Evolutionary conservation across 192 early-diverging fungal species (phyloP).

Genomic region (Coemansia sp.): DNA sequence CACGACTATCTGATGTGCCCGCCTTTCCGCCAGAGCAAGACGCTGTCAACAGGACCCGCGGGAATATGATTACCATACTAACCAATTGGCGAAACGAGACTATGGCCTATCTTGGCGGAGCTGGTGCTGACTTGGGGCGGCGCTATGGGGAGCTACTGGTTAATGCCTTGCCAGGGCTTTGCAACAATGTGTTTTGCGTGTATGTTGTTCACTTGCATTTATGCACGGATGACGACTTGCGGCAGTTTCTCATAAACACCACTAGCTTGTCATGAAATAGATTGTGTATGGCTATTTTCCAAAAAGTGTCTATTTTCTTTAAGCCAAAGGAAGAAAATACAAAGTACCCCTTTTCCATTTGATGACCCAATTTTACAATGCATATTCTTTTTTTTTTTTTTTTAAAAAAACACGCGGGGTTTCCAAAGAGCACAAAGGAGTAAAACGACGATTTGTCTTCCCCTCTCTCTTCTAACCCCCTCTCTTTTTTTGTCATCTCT

Average conservation of each 20-base stretch:
- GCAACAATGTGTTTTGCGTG: background rate
- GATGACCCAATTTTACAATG: no score
- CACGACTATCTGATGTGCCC: background rate
- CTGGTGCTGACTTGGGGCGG: background rate
- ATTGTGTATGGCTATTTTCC: background rate
- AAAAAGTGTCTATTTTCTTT: background rate
- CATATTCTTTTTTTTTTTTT: no score
- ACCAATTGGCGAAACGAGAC: background rate
- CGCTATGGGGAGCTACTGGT: background rate
- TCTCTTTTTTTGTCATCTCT: no score
- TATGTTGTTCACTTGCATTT: background rate
- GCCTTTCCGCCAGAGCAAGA: background rate
- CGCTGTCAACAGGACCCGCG: background rate
- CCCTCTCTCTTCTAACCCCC: no score
- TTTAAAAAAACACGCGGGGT: no score
- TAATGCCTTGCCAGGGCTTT: background rate
- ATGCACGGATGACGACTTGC: background rate
- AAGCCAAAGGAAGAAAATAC: no score
- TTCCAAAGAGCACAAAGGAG: no score
- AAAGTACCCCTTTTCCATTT: no score
- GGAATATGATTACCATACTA: background rate
- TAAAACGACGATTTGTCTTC: no score
- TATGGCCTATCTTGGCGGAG: background rate
- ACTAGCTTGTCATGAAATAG: background rate
- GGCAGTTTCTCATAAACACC: background rate